Percentiles rank a stretch among this genome's conserved stretches.
Evolutionary conservation across 768 basidiomycete species (phyloP).

Genomic region (Pleurotus citrinopileatus): DNA sequence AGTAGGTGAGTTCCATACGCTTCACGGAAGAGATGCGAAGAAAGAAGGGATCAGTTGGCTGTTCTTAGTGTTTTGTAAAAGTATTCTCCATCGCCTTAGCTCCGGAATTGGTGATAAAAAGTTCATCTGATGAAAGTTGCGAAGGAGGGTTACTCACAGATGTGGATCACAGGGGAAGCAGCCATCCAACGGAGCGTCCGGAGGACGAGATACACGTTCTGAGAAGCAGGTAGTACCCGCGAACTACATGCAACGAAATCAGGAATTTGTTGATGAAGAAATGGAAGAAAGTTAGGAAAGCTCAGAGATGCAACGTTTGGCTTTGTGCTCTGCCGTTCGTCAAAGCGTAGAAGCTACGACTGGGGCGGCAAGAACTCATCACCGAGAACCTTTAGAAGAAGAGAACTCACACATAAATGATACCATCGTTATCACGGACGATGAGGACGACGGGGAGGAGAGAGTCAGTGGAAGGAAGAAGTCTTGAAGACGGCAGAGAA

Average conservation of each 20-base stretch:
- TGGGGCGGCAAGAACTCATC: constrained; percentile 20
- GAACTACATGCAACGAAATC: constrained; percentile 1
- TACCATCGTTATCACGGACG: not conserved
- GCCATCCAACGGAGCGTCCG: not conserved
- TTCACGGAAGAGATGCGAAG: not conserved
- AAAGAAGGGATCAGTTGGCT: constrained; percentile 13
- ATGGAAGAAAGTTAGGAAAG: not conserved
- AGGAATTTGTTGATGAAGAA: constrained; percentile 5
- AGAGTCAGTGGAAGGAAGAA: not conserved
- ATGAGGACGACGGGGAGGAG: not conserved
- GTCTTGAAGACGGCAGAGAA: not conserved
- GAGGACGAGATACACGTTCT: no score
- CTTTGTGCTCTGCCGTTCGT: constrained; percentile 21
- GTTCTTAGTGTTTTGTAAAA: constrained; percentile 14
- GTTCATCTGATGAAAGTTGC: not conserved
- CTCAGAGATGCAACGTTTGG: constrained; percentile 22
- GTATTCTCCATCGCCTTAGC: constrained; percentile 13
- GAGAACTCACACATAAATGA: not conserved
- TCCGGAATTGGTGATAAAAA: constrained; percentile 11
- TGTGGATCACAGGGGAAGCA: not conserved
- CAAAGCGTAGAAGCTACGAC: constrained; percentile 19
- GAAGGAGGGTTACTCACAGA: not conserved
- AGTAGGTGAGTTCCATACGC: not conserved
- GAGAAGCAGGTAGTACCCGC: no score
- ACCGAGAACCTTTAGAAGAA: not conserved